Conservation (phyloP, 768 basidiomycete species). For the Suillus subaureus region DNA sequence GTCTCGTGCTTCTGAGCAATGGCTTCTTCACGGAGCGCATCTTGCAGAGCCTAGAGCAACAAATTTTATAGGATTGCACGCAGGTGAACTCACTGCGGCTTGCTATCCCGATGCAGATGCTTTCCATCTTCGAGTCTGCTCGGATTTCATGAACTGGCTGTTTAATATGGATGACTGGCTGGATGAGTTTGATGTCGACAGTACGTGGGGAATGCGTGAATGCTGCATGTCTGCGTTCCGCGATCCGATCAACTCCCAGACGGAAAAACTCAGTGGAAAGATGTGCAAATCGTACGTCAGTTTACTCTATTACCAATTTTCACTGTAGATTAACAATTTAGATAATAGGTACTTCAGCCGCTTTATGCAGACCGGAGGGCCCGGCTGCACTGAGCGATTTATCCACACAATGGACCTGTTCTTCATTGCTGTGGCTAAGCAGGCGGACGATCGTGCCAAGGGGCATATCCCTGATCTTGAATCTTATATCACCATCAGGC, state of each 20-base stretch:
- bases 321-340: slow-evolving; percentile 12
- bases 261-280: slow-evolving; percentile 29
- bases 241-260: slow-evolving; percentile 30
- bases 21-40: slow-evolving; percentile 29
- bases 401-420: slow-evolving; percentile 43
- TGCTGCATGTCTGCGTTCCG: slow-evolving; percentile 32
- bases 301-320: not conserved
- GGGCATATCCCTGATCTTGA: slow-evolving; percentile 47
- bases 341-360: slow-evolving; percentile 38
- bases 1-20: slow-evolving; percentile 39
- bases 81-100: slow-evolving; percentile 60
- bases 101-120: slow-evolving; percentile 54
- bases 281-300: slow-evolving; percentile 38
- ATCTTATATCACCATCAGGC: slow-evolving; percentile 53
- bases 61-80: slow-evolving; percentile 52
- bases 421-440: slow-evolving; percentile 43
- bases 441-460: slow-evolving; percentile 45
- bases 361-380: slow-evolving; percentile 39
- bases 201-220: slow-evolving; percentile 33
- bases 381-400: slow-evolving; percentile 42
- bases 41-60: slow-evolving; percentile 23
- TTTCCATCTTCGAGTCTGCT: slow-evolving; percentile 56
- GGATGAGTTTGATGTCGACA: slow-evolving; percentile 35
- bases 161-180: slow-evolving; percentile 35
- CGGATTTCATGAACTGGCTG: slow-evolving; percentile 55